Conservation (phyloP, 768 basidiomycete genomes). For the Lentinula guzmanii region DNA sequence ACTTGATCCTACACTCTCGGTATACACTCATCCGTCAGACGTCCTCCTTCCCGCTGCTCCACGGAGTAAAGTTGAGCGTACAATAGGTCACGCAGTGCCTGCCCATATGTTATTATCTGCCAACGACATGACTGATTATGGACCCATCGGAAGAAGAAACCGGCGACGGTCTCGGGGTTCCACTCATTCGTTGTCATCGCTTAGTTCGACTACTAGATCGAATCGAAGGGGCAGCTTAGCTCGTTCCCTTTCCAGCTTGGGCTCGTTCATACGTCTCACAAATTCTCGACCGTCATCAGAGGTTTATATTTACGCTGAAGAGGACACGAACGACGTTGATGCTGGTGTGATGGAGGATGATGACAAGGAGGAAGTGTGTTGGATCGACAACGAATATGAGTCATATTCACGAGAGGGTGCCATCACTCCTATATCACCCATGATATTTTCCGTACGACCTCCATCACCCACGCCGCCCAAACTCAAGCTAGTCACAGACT, state of each 20-base stretch:
- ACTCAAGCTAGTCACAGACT: neutral
- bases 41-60: neutral
- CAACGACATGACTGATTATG: neutral
- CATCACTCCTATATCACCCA: neutral
- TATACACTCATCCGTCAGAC: neutral
- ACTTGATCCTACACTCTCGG: neutral
- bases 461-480: neutral
- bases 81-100: neutral
- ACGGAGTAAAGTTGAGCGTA: neutral
- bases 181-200: neutral
- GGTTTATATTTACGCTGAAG: neutral
- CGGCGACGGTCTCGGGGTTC: neutral
- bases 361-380: slow-evolving; percentile 1
- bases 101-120: neutral
- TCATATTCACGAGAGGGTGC: neutral
- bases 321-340: neutral
- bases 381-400: slow-evolving; percentile 4
- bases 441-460: slow-evolving; percentile 4
- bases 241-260: neutral
- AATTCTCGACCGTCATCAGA: neutral
- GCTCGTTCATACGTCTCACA: neutral
- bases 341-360: neutral
- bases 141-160: neutral
- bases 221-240: neutral
- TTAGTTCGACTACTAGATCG: neutral